Percentiles rank a stretch among this genome's conserved stretches.
phyloP scores from a whole-genome alignment of 1,284 basidiomycete genomes.

The Mycosarcoma maydis region DNA sequence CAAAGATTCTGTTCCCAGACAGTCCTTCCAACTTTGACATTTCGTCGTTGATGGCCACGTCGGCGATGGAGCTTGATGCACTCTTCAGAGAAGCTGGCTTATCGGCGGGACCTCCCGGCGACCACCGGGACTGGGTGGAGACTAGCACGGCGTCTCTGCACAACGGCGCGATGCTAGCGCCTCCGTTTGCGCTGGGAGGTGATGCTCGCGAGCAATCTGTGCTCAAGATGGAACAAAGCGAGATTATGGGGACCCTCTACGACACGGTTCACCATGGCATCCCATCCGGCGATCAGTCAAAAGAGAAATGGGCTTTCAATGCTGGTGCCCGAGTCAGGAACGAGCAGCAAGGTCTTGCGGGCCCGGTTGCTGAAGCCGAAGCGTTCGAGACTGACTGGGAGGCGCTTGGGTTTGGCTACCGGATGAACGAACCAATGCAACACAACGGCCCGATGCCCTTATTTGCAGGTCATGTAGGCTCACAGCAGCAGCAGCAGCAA shows the following conservation, averaged over 20 bases:
- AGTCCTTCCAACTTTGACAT: conserved; percentile 48
- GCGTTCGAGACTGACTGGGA: conserved; percentile 43
- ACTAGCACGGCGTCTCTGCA: neutral
- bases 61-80: conserved; percentile 49
- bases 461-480: conserved; percentile 7
- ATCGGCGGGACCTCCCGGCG: conserved; percentile 29
- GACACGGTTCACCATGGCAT: conserved; percentile 5
- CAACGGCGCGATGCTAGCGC: neutral
- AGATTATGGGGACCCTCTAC: conserved; percentile 11
- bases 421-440: conserved; percentile 14
- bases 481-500: conserved; percentile 13
- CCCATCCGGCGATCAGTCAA: conserved; percentile 1
- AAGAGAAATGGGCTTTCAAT: conserved; percentile 9
- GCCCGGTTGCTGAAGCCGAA: conserved; percentile 7
- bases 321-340: neutral
- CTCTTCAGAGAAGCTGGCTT: conserved; percentile 40
- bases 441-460: conserved; percentile 2
- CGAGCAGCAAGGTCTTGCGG: conserved; percentile 1
- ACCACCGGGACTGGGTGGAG: conserved; percentile 18
- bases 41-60: conserved; percentile 42
- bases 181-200: neutral
- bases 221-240: conserved; percentile 5
- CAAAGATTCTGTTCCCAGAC: conserved; percentile 30
- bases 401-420: conserved; percentile 36
- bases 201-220: conserved; percentile 6